These are phyloP conservation scores for Coemansia sp. DNA, from an alignment of 192 early-diverging fungal species.

Conservation along the genomic window DNA sequence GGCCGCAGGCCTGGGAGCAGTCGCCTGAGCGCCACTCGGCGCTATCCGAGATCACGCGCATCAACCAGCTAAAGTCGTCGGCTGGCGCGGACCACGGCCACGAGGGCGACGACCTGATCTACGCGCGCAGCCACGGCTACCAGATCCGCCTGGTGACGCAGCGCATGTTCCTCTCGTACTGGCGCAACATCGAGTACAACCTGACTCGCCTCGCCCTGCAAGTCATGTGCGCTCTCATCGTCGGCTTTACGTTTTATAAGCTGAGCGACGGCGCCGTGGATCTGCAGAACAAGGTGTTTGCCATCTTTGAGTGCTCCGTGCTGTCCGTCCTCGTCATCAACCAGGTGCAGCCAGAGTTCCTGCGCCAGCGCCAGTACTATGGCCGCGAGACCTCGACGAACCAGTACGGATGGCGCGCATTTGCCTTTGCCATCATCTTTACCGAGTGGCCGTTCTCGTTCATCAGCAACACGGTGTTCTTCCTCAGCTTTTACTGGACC, in stretches of 20 bases:
- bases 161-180: constrained; percentile 71
- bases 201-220: constrained; percentile 64
- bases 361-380: constrained; percentile 63
- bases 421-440: constrained; percentile 62
- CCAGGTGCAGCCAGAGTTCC: constrained; percentile 67
- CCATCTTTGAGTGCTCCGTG: constrained; percentile 54
- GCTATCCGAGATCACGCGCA: constrained; percentile 39
- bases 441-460: constrained; percentile 68
- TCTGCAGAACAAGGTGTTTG: constrained; percentile 65
- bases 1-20: constrained; percentile 57
- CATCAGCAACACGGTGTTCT: constrained; percentile 58
- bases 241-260: constrained; percentile 73
- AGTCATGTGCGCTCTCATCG: constrained; percentile 60
- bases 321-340: constrained; percentile 64
- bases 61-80: constrained; percentile 34
- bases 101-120: constrained; percentile 26
- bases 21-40: constrained; percentile 38
- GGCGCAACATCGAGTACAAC: constrained; percentile 73
- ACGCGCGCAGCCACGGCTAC: constrained; percentile 36
- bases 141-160: constrained; percentile 63
- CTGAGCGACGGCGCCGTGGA: constrained; percentile 58
- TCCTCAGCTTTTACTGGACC: constrained; percentile 65
- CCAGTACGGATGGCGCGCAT: constrained; percentile 68
- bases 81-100: constrained; percentile 5
- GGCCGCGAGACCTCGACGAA: constrained; percentile 65